These are phyloP conservation scores for Chytriomyces sp. DNA, from an alignment of 192 early-diverging fungal species.

Conservation along the genomic window DNA sequence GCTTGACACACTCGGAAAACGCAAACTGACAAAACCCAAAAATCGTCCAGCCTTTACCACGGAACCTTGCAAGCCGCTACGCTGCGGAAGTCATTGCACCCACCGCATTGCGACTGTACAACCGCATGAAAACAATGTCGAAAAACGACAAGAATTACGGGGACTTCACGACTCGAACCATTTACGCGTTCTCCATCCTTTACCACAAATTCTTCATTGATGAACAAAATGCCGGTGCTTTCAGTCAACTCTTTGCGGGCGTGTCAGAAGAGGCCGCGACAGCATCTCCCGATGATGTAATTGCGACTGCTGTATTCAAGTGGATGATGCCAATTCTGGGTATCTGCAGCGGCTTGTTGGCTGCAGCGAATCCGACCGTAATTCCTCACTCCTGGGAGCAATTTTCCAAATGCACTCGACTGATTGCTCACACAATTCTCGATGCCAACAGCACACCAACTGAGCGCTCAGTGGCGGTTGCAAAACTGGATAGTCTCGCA, in stretches of 20 bases:
- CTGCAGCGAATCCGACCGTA: too few species aligned
- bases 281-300: not conserved
- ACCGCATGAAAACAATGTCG: not conserved
- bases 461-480: too few species aligned
- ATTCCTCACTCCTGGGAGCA: too few species aligned
- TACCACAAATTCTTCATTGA: not conserved
- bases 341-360: not conserved
- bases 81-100: conserved; percentile 8
- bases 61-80: not conserved
- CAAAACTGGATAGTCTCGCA: too few species aligned
- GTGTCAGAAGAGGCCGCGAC: not conserved
- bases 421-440: too few species aligned
- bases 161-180: not conserved
- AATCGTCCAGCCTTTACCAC: not conserved
- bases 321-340: not conserved
- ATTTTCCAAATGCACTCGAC: too few species aligned
- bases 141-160: not conserved
- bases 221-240: not conserved
- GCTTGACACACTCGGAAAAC: not conserved
- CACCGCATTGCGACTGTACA: not conserved
- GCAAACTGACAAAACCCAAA: not conserved
- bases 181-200: not conserved
- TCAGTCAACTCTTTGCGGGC: not conserved
- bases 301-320: not conserved
- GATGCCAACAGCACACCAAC: too few species aligned